A percentile compares a stretch with the other conserved stretches of the same genome.
Conservation (phyloP, 2,329 filamentous ascomycete species). For the Ophiobolus disseminans region DNA sequence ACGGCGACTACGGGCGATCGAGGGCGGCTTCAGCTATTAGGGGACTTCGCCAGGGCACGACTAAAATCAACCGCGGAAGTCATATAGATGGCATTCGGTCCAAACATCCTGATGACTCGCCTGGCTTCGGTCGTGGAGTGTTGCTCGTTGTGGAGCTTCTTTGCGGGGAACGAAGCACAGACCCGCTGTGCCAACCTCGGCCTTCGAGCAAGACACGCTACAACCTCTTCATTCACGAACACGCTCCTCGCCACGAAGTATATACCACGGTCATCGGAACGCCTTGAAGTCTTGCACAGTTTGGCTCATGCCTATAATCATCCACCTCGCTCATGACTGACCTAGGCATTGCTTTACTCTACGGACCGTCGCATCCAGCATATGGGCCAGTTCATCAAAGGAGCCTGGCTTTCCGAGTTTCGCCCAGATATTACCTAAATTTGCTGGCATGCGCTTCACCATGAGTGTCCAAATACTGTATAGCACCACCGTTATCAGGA, state of each 20-base stretch:
- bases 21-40: slow-evolving; percentile 15
- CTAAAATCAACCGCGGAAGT: neutral
- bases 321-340: neutral
- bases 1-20: no score
- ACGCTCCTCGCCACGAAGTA: neutral
- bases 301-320: no score
- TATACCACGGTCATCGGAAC: no score
- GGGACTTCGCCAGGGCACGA: neutral
- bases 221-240: neutral
- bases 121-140: slow-evolving; percentile 25
- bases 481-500: neutral
- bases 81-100: slow-evolving; percentile 22
- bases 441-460: neutral
- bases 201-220: slow-evolving; percentile 9
- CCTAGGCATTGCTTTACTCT: neutral
- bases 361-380: neutral
- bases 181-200: slow-evolving; percentile 13
- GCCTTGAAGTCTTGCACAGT: no score
- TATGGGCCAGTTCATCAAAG: neutral
- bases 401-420: neutral
- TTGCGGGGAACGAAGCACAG: slow-evolving; percentile 29
- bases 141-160: slow-evolving; percentile 9
- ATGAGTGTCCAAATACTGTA: neutral
- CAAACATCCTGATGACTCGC: slow-evolving; percentile 42
- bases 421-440: neutral